Conservation (phyloP, 352 stramenopile genomes). For the Phytopythium chamaehyphon region DNA sequence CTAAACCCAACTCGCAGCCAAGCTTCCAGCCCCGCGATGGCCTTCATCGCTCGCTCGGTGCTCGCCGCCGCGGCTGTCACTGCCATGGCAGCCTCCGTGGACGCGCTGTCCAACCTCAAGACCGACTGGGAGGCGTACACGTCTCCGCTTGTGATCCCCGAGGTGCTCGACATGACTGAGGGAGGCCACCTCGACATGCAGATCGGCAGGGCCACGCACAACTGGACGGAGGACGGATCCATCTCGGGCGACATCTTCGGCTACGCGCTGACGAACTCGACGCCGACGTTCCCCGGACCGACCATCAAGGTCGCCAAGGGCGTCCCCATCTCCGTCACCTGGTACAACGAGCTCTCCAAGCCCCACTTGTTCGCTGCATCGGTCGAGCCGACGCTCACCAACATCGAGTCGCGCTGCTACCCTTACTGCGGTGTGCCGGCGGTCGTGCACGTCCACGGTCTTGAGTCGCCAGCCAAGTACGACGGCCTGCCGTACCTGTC, state of each 20-base stretch:
- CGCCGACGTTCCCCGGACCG: constrained; percentile 38
- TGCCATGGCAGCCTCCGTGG: not conserved
- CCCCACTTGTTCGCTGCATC: constrained; percentile 46
- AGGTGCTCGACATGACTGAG: constrained; percentile 38
- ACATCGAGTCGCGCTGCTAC: constrained; percentile 52
- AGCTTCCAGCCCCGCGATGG: not conserved
- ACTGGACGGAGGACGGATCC: constrained; percentile 42
- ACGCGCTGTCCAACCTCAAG: constrained; percentile 26
- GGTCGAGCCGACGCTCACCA: constrained; percentile 38
- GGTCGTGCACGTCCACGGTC: constrained; percentile 58
- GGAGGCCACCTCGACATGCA: constrained; percentile 41
- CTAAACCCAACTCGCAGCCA: not conserved
- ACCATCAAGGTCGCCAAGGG: constrained; percentile 44
- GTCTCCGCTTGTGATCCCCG: constrained; percentile 25
- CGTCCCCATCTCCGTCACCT: constrained; percentile 39
- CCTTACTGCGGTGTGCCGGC: constrained; percentile 59
- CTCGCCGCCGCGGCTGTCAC: not conserved
- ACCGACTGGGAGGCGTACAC: constrained; percentile 33
- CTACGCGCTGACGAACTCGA: constrained; percentile 34
- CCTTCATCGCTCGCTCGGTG: not conserved
- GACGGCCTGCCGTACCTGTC: constrained; percentile 51
- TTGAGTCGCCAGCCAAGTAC: constrained; percentile 60
- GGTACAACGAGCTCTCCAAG: constrained; percentile 47
- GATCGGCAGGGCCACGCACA: constrained; percentile 34
- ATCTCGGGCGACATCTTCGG: constrained; percentile 37